phyloP scores from a whole-genome alignment of 2,329 filamentous ascomycete genomes.

The Chaetomium sp. region DNA sequence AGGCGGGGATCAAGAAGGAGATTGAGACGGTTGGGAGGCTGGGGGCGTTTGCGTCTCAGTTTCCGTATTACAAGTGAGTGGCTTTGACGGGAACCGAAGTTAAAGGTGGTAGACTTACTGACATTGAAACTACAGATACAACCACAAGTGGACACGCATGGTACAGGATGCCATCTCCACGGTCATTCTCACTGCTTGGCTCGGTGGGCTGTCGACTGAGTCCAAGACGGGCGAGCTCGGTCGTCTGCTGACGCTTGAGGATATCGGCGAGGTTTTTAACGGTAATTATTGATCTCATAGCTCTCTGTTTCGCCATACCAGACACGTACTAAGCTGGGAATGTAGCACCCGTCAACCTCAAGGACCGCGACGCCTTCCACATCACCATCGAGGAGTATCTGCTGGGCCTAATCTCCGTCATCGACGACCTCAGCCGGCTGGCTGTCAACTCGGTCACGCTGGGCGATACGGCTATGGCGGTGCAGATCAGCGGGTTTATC shows the following conservation, averaged over 20 bases:
- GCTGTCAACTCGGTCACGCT: conserved; percentile 92
- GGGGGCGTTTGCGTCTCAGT: conserved; percentile 65
- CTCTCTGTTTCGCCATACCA: not conserved
- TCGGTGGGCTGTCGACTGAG: conserved; percentile 63
- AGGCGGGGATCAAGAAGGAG: conserved; percentile 66
- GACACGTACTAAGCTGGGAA: conserved; percentile 29
- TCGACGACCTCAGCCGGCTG: conserved; percentile 84
- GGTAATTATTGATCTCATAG: conserved; percentile 58
- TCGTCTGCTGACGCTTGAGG: conserved; percentile 76
- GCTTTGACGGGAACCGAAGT: not conserved
- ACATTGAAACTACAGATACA: conserved; percentile 49
- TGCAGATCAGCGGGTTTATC: conserved; percentile 85
- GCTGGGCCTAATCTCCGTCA: conserved; percentile 75
- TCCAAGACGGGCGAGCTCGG: conserved; percentile 48
- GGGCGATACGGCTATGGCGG: conserved; percentile 77
- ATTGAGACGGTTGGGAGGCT: conserved; percentile 65
- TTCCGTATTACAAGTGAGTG: conserved; percentile 89
- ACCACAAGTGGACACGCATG: conserved; percentile 75
- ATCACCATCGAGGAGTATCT: conserved; percentile 97
- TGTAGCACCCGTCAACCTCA: conserved; percentile 73
- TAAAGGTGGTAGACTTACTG: not conserved
- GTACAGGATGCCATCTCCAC: conserved; percentile 69
- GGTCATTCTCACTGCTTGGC: conserved; percentile 60
- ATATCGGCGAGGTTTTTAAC: conserved; percentile 71
- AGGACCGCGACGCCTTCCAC: conserved; percentile 85